Percentiles rank a stretch among this genome's conserved stretches.
Evolutionary conservation across 208 protist species (phyloP).

Genomic region (Leishmania guyanensis): DNA sequence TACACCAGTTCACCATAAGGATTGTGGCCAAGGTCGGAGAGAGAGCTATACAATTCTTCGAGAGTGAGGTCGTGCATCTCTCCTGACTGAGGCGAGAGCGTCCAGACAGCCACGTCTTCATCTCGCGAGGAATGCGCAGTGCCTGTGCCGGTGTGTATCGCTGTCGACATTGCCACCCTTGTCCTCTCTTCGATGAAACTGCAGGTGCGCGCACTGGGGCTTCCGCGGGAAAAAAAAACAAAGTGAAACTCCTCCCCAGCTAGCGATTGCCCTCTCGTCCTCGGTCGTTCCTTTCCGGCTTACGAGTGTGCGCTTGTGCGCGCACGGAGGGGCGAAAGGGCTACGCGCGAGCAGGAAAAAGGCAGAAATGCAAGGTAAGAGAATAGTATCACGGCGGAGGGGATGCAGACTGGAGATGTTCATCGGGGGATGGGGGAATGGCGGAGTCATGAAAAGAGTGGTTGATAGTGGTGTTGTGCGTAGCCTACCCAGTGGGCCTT

Average conservation of each 20-base stretch:
- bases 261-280: neutral
- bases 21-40: conserved; percentile 67
- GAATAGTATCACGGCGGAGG: neutral
- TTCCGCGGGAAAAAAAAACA: neutral
- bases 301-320: neutral
- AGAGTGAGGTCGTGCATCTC: conserved; percentile 5
- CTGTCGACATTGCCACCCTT: neutral
- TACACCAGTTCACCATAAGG: conserved; percentile 58
- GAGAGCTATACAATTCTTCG: conserved; percentile 21
- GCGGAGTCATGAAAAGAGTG: neutral
- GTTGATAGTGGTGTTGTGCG: neutral
- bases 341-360: neutral
- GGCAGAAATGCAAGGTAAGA: neutral
- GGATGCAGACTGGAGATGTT: neutral
- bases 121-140: neutral
- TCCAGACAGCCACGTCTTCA: neutral
- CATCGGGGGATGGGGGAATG: neutral
- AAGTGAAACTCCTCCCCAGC: neutral
- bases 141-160: neutral
- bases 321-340: neutral
- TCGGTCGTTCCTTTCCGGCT: neutral
- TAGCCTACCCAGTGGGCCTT: no score
- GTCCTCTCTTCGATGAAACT: neutral
- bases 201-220: neutral
- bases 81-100: neutral